Conservation (phyloP, 306 rosid genomes). For the Begonia loranthoides region DNA sequence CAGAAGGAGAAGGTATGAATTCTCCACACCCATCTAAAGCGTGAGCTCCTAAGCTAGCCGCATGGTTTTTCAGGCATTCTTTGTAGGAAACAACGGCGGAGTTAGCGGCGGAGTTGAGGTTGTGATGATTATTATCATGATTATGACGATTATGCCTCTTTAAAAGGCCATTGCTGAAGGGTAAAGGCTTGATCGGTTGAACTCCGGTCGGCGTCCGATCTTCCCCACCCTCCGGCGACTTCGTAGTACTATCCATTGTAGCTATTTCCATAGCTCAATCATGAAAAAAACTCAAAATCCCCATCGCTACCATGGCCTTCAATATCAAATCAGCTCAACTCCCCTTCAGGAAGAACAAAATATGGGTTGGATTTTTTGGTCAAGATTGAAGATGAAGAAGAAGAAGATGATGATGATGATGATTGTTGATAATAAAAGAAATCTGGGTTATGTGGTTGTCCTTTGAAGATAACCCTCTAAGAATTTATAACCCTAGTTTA, state of each 20-base stretch:
- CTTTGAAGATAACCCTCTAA: too few relatives aligned
- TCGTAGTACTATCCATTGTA: background rate
- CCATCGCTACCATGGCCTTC: too few relatives aligned
- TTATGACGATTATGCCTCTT: background rate
- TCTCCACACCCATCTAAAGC: slow-evolving; percentile 86
- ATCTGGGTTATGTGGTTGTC: too few relatives aligned
- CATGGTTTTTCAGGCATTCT: slow-evolving; percentile 82
- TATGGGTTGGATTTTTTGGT: too few relatives aligned
- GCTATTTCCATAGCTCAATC: background rate
- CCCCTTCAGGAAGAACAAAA: too few relatives aligned
- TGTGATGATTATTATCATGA: background rate
- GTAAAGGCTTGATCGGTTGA: background rate
- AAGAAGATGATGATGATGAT: too few relatives aligned
- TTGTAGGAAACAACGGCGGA: slow-evolving; percentile 28
- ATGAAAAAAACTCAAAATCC: too few relatives aligned
- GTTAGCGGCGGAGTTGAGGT: background rate
- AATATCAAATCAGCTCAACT: too few relatives aligned
- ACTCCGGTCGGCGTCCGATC: background rate
- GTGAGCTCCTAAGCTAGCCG: slow-evolving; percentile 62
- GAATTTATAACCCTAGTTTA: too few relatives aligned
- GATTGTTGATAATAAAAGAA: too few relatives aligned
- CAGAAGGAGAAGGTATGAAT: slow-evolving; percentile 43
- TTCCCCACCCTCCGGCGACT: background rate
- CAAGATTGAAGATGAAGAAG: too few relatives aligned
- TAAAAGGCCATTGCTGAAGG: background rate